Evolutionary conservation across 257 asterid genomes (phyloP).

Genomic region (Solanum peruvianum): DNA sequence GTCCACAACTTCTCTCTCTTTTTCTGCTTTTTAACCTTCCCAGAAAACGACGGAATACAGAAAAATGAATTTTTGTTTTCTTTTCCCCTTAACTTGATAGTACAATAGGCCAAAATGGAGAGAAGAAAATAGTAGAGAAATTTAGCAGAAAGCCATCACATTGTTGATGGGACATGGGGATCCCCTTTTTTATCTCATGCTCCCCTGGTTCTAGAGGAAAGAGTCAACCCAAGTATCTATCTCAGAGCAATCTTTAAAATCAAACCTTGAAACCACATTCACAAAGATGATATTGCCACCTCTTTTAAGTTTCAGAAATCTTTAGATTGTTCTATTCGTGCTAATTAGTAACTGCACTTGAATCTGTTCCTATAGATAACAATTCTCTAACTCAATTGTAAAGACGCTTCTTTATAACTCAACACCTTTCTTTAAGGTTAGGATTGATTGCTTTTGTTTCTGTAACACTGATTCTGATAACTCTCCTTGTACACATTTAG

Average conservation of each 20-base stretch:
- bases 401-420: neutral
- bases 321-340: neutral
- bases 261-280: neutral
- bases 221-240: no score
- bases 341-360: neutral
- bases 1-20: neutral
- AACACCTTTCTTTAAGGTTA: neutral
- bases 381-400: neutral
- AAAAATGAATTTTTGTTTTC: neutral
- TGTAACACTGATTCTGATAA: neutral
- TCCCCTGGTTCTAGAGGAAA: neutral
- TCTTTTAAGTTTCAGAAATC: neutral
- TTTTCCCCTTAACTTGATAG: neutral
- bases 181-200: neutral
- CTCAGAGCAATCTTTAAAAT: neutral
- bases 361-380: neutral
- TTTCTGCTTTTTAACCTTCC: neutral
- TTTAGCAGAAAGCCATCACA: neutral
- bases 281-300: neutral
- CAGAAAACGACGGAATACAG: neutral
- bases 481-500: neutral
- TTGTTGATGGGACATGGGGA: neutral
- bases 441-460: neutral
- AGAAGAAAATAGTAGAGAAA: neutral
- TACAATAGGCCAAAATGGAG: neutral